These are phyloP conservation scores for Chenopodium formosanum DNA, from an alignment of 148 eudicot species.

Conservation along the genomic window DNA sequence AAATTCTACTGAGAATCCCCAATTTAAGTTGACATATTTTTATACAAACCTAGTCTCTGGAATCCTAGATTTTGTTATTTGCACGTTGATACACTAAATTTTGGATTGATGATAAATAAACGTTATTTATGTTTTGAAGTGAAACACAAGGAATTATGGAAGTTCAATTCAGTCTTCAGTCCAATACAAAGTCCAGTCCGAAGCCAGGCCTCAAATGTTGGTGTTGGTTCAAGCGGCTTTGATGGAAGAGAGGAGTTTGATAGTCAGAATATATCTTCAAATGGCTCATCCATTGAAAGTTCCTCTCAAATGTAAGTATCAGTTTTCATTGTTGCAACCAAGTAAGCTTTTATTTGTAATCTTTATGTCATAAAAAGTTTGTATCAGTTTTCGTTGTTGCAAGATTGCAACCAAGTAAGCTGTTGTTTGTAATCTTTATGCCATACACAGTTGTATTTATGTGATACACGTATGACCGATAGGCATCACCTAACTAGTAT, in stretches of 20 bases:
- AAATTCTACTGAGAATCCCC: neutral
- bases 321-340: constrained; percentile 4
- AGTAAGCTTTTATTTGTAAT: neutral
- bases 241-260: constrained; percentile 49
- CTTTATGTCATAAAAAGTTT: neutral
- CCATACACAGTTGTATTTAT: no score
- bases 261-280: constrained; percentile 32
- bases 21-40: neutral
- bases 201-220: constrained; percentile 64
- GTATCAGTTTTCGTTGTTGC: no score
- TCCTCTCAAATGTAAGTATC: constrained; percentile 61
- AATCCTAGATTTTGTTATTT: neutral
- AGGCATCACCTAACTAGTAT: no score
- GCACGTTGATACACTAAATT: neutral
- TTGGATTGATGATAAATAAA: neutral
- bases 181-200: constrained; percentile 41
- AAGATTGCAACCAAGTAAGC: neutral
- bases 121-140: constrained; percentile 36
- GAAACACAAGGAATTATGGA: constrained; percentile 41
- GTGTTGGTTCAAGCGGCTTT: constrained; percentile 65
- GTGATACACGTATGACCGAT: no score
- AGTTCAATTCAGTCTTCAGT: constrained; percentile 25
- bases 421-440: neutral
- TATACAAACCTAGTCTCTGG: neutral
- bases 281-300: constrained; percentile 32